These are phyloP conservation scores for Pontederia paniculata DNA, from an alignment of 176 grass and related monocot species.

Conservation along the genomic window DNA sequence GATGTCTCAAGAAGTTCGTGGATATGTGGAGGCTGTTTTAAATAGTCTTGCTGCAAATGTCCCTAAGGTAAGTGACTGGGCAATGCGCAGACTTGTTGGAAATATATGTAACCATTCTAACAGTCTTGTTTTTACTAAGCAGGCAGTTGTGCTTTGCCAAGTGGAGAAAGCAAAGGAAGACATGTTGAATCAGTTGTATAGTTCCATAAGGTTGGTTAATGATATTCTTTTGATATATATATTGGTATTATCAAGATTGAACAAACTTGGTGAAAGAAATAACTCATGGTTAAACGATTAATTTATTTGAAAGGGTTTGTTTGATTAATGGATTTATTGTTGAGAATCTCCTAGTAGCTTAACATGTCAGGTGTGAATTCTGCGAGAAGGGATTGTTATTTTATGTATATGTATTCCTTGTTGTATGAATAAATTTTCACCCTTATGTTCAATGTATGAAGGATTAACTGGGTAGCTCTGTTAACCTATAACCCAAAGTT, in stretches of 20 bases:
- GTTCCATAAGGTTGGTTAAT: slow-evolving; percentile 57
- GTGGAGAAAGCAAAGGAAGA: slow-evolving; percentile 84
- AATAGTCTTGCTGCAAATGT: slow-evolving; percentile 65
- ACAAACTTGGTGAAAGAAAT: too few relatives aligned
- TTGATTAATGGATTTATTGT: background rate
- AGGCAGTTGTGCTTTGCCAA: slow-evolving; percentile 91
- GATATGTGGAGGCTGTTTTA: slow-evolving; percentile 70
- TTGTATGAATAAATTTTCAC: too few relatives aligned
- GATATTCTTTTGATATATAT: background rate
- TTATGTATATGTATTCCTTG: too few relatives aligned
- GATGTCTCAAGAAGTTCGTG: slow-evolving; percentile 89
- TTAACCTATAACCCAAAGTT: too few relatives aligned
- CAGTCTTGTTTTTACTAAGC: slow-evolving; percentile 16
- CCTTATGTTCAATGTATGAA: too few relatives aligned
- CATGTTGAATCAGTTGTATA: slow-evolving; percentile 90
- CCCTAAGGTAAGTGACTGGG: slow-evolving; percentile 42
- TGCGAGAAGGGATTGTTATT: too few relatives aligned
- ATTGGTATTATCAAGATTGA: background rate
- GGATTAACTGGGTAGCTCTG: too few relatives aligned
- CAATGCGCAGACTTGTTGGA: slow-evolving; percentile 10
- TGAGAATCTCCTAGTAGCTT: background rate
- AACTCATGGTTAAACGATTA: background rate
- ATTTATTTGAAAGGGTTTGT: background rate
- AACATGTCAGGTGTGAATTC: too few relatives aligned
- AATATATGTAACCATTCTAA: slow-evolving; percentile 6